These are phyloP conservation scores for Wickerhamiella pararugosa DNA, from an alignment of 1,139 yeast species.

Conservation along the genomic window DNA sequence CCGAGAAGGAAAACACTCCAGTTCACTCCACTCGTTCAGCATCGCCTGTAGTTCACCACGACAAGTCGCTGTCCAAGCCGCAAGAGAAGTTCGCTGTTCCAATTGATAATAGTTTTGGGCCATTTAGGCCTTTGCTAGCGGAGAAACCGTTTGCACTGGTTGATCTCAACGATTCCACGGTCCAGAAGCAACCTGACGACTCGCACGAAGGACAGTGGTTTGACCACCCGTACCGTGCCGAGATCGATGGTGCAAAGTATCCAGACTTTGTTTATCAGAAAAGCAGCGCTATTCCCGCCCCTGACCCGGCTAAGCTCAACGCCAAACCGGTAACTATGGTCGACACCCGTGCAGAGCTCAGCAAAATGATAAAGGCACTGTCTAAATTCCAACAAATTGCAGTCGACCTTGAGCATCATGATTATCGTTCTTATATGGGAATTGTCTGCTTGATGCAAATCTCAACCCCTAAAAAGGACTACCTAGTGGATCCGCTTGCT, in stretches of 20 bases:
- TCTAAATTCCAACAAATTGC: slow-evolving; percentile 51
- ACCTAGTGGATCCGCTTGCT: slow-evolving; percentile 64
- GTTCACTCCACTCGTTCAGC: not conserved
- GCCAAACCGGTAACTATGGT: slow-evolving; percentile 56
- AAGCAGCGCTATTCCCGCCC: not conserved
- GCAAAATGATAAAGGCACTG: slow-evolving; percentile 41
- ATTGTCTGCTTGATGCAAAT: slow-evolving; percentile 90
- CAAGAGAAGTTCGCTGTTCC: slow-evolving; percentile 44
- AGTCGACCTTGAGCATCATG: slow-evolving; percentile 96
- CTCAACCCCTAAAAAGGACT: slow-evolving; percentile 65
- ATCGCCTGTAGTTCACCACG: slow-evolving; percentile 16
- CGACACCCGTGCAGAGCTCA: slow-evolving; percentile 39
- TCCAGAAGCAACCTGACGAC: slow-evolving; percentile 29
- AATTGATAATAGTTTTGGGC: slow-evolving; percentile 58
- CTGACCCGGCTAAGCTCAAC: slow-evolving; percentile 17
- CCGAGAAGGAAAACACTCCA: slow-evolving; percentile 30
- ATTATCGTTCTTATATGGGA: slow-evolving; percentile 78
- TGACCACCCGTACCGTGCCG: slow-evolving; percentile 69
- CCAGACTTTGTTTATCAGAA: slow-evolving; percentile 35
- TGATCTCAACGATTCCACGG: slow-evolving; percentile 38
- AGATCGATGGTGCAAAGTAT: slow-evolving; percentile 57
- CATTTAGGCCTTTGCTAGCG: slow-evolving; percentile 61
- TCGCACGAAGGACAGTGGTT: slow-evolving; percentile 37
- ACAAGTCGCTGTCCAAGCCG: slow-evolving; percentile 47
- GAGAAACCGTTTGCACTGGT: slow-evolving; percentile 50